Base-by-base conservation (phyloP, 2,329 filamentous ascomycete species). In the Exophiala sideris region DNA sequence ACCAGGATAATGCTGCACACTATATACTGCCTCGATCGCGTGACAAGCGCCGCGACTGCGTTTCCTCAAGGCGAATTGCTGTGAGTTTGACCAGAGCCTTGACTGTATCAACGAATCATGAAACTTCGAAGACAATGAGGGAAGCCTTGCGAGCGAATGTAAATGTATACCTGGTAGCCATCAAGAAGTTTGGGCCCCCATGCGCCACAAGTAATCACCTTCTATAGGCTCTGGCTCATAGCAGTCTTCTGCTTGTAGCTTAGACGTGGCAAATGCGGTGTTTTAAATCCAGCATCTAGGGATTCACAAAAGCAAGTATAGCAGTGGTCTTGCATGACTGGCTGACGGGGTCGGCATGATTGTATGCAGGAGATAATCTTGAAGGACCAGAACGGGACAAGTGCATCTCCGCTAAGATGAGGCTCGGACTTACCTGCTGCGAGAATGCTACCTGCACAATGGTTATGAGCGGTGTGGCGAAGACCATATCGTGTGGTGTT, bases 251-350 rank as follows among this genome's bases (percentile, higher is more conserved):
- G 34, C 40, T 42, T 57, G 44, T 44, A 45, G 20, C n/a, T 51
- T 50, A 42, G 38, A 44, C 33, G 55, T 57, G 55, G 55, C 55
- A 54, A 57, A 57, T 33, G 50, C 21, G 35, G 24, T 24, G 18
- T 35, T 36, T 49, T 47, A 6, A 38, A 41, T 34, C 32, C 24
- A 42, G 35, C 20, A 11, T 16, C 50, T 32, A 44, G 42, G 55
- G 51, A 40, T 29, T 20, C 33, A 16, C 39, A 48, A 48, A 29
- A 48, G 44, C 11, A 53, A 39, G 35, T 50, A 50, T 46, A 38
- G 33, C 34, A 36, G 35, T 45, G 48, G 45, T 35, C 14, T 39
- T 12, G 32, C 44, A 39, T 33, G 48, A 44, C 41, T 55, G 47
- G 48, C 52, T n/a, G 44, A 29, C 24, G 24, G 24, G 24, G 24